Evolutionary conservation across 2,329 filamentous ascomycete genomes (phyloP).

Genomic region (Byssothecium circinans): DNA sequence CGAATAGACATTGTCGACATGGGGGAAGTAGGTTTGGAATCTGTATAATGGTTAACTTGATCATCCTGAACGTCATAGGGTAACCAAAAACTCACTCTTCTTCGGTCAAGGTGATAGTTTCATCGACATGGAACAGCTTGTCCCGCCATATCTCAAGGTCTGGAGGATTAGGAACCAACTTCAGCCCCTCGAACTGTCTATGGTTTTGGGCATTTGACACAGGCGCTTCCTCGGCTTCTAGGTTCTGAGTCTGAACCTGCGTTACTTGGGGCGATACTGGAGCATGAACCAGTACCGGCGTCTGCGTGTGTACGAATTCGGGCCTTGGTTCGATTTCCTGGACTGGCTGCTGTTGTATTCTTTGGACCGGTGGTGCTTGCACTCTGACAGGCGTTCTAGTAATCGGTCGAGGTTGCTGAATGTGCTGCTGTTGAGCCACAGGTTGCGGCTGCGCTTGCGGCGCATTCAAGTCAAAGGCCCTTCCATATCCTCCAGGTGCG

Average conservation of each 20-base stretch:
- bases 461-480: slow-evolving; percentile 27
- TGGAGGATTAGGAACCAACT: slow-evolving; percentile 66
- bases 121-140: slow-evolving; percentile 74
- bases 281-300: slow-evolving; percentile 5
- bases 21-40: slow-evolving; percentile 79
- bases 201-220: slow-evolving; percentile 53
- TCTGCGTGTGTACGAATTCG: slow-evolving; percentile 14
- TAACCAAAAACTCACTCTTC: slow-evolving; percentile 61
- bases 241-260: slow-evolving; percentile 7
- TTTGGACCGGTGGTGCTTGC: slow-evolving; percentile 15
- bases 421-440: slow-evolving; percentile 9
- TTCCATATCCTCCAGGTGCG: slow-evolving; percentile 22
- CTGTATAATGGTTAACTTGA: slow-evolving; percentile 43
- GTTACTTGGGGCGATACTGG: slow-evolving; percentile 25
- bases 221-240: slow-evolving; percentile 28
- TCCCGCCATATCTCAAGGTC: slow-evolving; percentile 70
- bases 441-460: slow-evolving; percentile 10
- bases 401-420: slow-evolving; percentile 22
- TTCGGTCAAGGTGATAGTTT: slow-evolving; percentile 70
- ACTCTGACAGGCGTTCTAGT: slow-evolving; percentile 13
- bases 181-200: slow-evolving; percentile 56
- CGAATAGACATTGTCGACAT: slow-evolving; percentile 83
- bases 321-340: slow-evolving; percentile 11
- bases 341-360: slow-evolving; percentile 12
- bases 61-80: neutral